A percentile compares a stretch with the other conserved stretches of the same genome.
These are phyloP conservation scores for Lichtheimia hyalospora DNA, from an alignment of 371 early-diverging fungal species.

Conservation along the genomic window DNA sequence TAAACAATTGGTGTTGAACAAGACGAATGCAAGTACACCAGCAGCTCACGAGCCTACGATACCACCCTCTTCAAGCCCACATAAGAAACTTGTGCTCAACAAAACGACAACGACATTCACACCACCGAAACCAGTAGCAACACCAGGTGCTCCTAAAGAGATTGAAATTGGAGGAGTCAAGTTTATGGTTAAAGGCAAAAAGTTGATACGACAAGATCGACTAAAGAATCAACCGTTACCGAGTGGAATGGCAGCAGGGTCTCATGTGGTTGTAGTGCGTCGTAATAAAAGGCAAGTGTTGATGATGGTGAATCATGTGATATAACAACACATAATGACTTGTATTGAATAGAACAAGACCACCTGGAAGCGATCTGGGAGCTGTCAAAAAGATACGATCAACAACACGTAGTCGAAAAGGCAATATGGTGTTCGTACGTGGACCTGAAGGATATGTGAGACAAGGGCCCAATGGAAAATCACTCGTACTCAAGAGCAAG, in stretches of 20 bases:
- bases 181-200: constrained; percentile 46
- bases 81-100: constrained; percentile 12
- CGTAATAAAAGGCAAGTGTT: constrained; percentile 9
- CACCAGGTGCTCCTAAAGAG: constrained; percentile 26
- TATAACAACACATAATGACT: too few species aligned
- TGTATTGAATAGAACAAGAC: too few species aligned
- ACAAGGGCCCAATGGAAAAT: constrained; percentile 31
- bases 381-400: constrained; percentile 2
- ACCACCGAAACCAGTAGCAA: background rate
- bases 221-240: constrained; percentile 11
- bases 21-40: background rate
- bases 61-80: constrained; percentile 8
- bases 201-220: constrained; percentile 36
- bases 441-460: constrained; percentile 45
- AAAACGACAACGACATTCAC: background rate
- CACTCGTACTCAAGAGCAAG: constrained; percentile 28
- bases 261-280: constrained; percentile 17
- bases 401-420: constrained; percentile 30
- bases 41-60: constrained; percentile 3
- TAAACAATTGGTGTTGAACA: constrained; percentile 9
- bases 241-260: constrained; percentile 8
- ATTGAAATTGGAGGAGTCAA: constrained; percentile 45
- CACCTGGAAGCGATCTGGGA: background rate
- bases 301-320: too few species aligned
- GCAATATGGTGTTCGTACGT: constrained; percentile 40